A percentile compares a stretch with the other conserved stretches of the same genome.
Conservation (phyloP, 2,329 filamentous ascomycete genomes). For the Clarireedia hainanense region DNA sequence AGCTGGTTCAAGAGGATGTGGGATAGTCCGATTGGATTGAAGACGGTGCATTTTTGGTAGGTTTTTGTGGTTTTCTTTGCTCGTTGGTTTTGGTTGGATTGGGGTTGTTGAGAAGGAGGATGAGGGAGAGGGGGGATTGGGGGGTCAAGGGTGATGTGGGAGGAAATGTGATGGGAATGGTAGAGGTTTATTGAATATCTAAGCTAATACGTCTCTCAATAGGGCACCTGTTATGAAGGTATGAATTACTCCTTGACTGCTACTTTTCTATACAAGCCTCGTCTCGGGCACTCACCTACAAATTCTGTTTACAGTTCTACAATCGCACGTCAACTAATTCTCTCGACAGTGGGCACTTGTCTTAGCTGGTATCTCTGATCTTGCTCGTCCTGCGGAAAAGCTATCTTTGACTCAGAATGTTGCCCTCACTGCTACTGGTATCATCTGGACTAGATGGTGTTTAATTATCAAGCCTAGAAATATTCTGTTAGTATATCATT, state of each 20-base stretch:
- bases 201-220: not conserved
- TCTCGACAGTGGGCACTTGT: slow-evolving; percentile 69
- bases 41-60: slow-evolving; percentile 98
- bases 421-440: slow-evolving; percentile 80
- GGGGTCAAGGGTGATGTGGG: not conserved
- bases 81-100: not conserved
- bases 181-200: too few relatives aligned
- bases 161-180: slow-evolving; percentile 4
- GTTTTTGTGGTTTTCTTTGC: slow-evolving; percentile 17
- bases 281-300: not conserved
- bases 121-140: not conserved
- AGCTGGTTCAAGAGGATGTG: slow-evolving; percentile 71
- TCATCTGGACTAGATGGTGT: slow-evolving; percentile 99
- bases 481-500: slow-evolving; percentile 55
- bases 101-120: not conserved
- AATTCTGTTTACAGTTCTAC: not conserved
- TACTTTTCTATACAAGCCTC: not conserved
- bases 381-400: slow-evolving; percentile 82
- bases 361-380: slow-evolving; percentile 84
- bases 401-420: slow-evolving; percentile 89
- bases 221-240: slow-evolving; percentile 94
- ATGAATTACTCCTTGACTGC: slow-evolving; percentile 13
- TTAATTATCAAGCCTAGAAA: slow-evolving; percentile 93
- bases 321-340: not conserved
- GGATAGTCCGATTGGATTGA: slow-evolving; percentile 72